Base-by-base conservation (phyloP, 768 basidiomycete species). In the Polyporus arcularius region DNA sequence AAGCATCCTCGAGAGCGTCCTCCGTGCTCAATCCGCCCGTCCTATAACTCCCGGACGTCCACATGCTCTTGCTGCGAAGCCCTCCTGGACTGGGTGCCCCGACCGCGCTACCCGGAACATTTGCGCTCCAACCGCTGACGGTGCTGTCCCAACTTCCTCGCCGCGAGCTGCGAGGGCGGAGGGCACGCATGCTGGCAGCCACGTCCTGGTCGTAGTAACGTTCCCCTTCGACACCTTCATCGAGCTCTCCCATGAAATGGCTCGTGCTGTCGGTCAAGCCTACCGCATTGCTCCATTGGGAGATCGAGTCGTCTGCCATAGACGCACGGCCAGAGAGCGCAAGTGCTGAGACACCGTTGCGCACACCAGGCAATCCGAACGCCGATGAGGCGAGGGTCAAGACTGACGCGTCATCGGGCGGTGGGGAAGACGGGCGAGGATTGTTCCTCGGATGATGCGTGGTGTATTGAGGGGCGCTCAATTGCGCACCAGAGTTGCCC, bases 391-490 rank as follows among this genome's bases (percentile, higher is more conserved):
- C 96, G 11, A 99, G 84, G 0, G 96, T 99, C 48, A 98, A 80
- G 56, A 96, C 78, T 2, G 92, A 95, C 2, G 96, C 96, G 70
- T 98, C 95, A 69, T 96, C 94, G 47, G 86, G 79, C 1, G 96
- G 96, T 21, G 93, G 90, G 6, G 92, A 92, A 15, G 90, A 89
- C 26, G 97, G 96, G 26, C 92, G 86, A 1, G 96, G 96, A 70
- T 99, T 99, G 73, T 97, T 93, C 48, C 94, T 85, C 10, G 96
- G 96, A 75, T 98, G 94, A 55, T 93, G 94, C n/a, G 84, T 78
- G 0, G 94, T 94, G 71, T 96, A 94, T 39, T 90, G 81, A 0
- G 96, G 96, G 9, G 93, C 92, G 70, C 95, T 92, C 16, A 89
- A 79, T n/a, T 48, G 68, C 63, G 32, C 71, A 58, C 60, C 53